Conservation (phyloP, 805 yeast genomes). For the Helenozyma rhizophorensis region DNA sequence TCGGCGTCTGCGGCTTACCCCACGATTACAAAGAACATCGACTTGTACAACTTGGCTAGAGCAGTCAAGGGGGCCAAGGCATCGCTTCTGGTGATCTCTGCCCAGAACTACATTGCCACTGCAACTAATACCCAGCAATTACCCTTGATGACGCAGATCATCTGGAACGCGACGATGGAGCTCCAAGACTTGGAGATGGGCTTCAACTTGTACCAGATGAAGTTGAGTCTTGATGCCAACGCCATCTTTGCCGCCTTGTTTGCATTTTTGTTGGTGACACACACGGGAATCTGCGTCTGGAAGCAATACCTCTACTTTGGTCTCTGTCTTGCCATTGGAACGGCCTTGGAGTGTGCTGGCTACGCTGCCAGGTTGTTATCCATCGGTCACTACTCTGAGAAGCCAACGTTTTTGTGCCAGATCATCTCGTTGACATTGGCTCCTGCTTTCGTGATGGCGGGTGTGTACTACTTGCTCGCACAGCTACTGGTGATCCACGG, state of each 20-base stretch:
- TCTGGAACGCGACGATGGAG: slow-evolving; percentile 18
- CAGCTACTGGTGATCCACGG: slow-evolving; percentile 57
- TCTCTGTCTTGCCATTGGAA: slow-evolving; percentile 50
- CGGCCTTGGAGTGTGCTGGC: slow-evolving; percentile 61
- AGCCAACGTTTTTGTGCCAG: slow-evolving; percentile 53
- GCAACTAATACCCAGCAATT: slow-evolving; percentile 18
- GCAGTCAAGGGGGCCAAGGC: slow-evolving; percentile 18
- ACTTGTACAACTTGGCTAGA: slow-evolving; percentile 13
- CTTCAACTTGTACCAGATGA: slow-evolving; percentile 16
- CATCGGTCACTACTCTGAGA: slow-evolving; percentile 19
- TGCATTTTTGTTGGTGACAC: slow-evolving; percentile 12
- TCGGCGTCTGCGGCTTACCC: slow-evolving; percentile 14
- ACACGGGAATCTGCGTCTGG: slow-evolving; percentile 29
- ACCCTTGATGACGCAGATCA: slow-evolving; percentile 16
- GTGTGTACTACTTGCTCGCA: slow-evolving; percentile 68
- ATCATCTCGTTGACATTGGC: slow-evolving; percentile 68
- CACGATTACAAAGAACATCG: slow-evolving; percentile 11
- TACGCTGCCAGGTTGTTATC: slow-evolving; percentile 57
- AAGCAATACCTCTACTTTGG: slow-evolving; percentile 66
- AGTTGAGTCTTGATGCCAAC: slow-evolving; percentile 10
- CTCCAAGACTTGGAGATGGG: slow-evolving; percentile 18
- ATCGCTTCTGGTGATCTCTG: slow-evolving; percentile 17
- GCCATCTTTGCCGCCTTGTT: slow-evolving; percentile 11
- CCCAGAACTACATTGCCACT: slow-evolving; percentile 18
- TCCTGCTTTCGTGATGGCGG: slow-evolving; percentile 84